Base-by-base conservation (phyloP, 1,284 basidiomycete species). In the Porodaedalea pini region DNA sequence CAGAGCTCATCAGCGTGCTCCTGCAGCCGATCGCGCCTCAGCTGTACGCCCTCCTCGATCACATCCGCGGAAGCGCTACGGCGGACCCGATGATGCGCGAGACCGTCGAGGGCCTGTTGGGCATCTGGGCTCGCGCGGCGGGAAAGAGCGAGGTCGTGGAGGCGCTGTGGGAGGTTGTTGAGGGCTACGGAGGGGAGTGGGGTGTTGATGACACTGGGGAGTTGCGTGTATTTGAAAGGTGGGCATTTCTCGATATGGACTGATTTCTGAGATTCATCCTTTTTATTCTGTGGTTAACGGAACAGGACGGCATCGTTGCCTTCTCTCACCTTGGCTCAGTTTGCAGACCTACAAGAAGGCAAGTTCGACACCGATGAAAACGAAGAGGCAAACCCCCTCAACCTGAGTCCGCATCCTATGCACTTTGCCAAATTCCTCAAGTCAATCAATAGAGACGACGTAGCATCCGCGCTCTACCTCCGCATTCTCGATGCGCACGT, bases 101-200 rank as follows among this genome's bases (percentile, higher is more conserved):
- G 60, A 78, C 78, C 7, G 71, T 88, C 2, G 74, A 71, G 21
- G 81, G 81, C 6, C 67, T 92, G 19, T 70, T 94, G 29, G 68
- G 75, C 1, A 86, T 85, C 0, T 94, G 91, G 92, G 90, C 83
- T 1, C 81, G 86, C 61, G 77, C 90, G 2, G 77, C 85, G 0
- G 73, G 74, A 23, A 64, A 70, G 11, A 65, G 72, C 4, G 82
- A 86, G 55, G 88, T 79, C 1, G 66, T 82, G 17, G 70, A 74
- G n/a, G 76, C 78, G 0, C 64, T 93, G 1, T 86, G 84, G 85
- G 70, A 70, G 2, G 73, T 92, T 27, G 66, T 90, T 21, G 70
- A 74, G 41, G 78, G 76, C 5, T 76, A 83, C 56, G 77, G 77
- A 19, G 76, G 75, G 1, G 71, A 77, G 25, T 90, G 88, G 86